A percentile compares a stretch with the other conserved stretches of the same genome.
phyloP scores from a whole-genome alignment of 1,284 basidiomycete genomes.

The Cutaneotrichosporon cutaneum region DNA sequence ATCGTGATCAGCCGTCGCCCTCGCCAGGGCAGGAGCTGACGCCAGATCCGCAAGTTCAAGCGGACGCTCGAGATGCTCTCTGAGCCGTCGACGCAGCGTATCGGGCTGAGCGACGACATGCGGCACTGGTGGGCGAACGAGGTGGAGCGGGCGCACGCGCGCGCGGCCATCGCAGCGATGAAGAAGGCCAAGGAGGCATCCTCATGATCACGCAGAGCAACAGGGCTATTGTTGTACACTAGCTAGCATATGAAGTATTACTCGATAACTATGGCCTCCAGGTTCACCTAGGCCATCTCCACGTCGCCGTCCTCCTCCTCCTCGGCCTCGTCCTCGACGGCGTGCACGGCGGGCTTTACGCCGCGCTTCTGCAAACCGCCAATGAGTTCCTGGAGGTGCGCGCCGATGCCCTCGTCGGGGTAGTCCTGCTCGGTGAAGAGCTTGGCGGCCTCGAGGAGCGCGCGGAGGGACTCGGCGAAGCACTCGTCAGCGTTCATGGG shows the following conservation, averaged over 20 bases:
- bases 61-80: conserved; percentile 50
- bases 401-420: conserved; percentile 73
- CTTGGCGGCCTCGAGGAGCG: conserved; percentile 76
- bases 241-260: conserved; percentile 15
- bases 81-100: conserved; percentile 40
- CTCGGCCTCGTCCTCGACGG: conserved; percentile 43
- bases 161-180: conserved; percentile 15
- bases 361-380: conserved; percentile 67
- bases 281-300: conserved; percentile 59
- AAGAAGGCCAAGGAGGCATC: conserved; percentile 10
- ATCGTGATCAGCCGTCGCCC: too few relatives aligned
- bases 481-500: conserved; percentile 73
- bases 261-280: not conserved
- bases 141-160: conserved; percentile 26
- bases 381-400: conserved; percentile 74
- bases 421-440: conserved; percentile 70
- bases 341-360: conserved; percentile 63
- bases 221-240: conserved; percentile 12
- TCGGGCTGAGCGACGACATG: conserved; percentile 47
- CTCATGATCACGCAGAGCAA: not conserved
- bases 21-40: conserved; percentile 12
- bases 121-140: conserved; percentile 49
- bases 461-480: conserved; percentile 73
- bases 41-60: conserved; percentile 47
- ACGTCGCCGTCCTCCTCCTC: conserved; percentile 58